Conservation (phyloP, 768 basidiomycete genomes). For the Lactarius deliciosus region DNA sequence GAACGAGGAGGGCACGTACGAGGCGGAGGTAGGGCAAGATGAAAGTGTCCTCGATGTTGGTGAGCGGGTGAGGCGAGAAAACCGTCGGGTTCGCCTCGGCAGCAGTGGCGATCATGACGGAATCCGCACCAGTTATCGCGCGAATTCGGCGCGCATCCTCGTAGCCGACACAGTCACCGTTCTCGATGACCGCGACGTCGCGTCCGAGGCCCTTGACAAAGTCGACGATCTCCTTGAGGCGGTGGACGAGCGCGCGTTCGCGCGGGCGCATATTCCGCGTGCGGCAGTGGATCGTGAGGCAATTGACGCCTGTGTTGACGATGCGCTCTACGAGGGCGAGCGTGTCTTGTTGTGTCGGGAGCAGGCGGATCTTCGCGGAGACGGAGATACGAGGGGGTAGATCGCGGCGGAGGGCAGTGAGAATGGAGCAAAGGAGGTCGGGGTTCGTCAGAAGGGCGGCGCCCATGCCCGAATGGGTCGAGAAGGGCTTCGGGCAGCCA, state of each 20-base stretch:
- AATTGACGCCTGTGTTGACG: slow-evolving; percentile 81
- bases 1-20: slow-evolving; percentile 42
- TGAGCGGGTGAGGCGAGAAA: slow-evolving; percentile 68
- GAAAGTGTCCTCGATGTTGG: slow-evolving; percentile 66
- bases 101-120: slow-evolving; percentile 94
- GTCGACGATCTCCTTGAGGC: slow-evolving; percentile 82
- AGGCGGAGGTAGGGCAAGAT: slow-evolving; percentile 73
- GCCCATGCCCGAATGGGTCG: slow-evolving; percentile 93
- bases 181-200: slow-evolving; percentile 87
- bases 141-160: slow-evolving; percentile 77
- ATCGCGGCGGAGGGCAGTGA: slow-evolving; percentile 69
- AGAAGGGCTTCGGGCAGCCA: slow-evolving; percentile 96
- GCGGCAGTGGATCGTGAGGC: slow-evolving; percentile 92
- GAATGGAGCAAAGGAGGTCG: slow-evolving; percentile 85
- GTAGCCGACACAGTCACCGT: slow-evolving; percentile 85
- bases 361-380: slow-evolving; percentile 90
- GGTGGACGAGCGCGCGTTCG: slow-evolving; percentile 74
- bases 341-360: slow-evolving; percentile 86
- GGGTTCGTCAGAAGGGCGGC: slow-evolving; percentile 92
- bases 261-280: slow-evolving; percentile 87
- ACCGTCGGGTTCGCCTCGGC: slow-evolving; percentile 92
- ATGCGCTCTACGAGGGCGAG: slow-evolving; percentile 87
- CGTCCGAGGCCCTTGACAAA: slow-evolving; percentile 73
- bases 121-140: slow-evolving; percentile 81
- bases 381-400: slow-evolving; percentile 80